Evolutionary conservation across 257 asterid genomes (phyloP), one percentile per base, ranked within the genome.

Genomic region (Scutellaria minor): DNA sequence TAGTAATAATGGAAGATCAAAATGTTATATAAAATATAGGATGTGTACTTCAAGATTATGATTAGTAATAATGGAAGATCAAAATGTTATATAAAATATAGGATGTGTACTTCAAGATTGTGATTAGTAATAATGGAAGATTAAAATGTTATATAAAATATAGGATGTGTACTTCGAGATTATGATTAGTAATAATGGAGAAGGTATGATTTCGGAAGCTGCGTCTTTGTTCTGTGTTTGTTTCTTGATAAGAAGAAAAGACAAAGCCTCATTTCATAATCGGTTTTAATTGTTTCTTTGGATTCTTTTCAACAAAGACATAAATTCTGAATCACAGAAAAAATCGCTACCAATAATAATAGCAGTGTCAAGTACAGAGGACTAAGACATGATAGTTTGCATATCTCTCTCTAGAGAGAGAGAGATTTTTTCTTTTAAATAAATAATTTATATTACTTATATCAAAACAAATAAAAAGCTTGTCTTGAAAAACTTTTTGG

Each of bases 321-420:
- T 59, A 81, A 84, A 79, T 81, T 83, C 84, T 76, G 75, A 75
- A 67, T 70, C 82, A 73, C 69, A 78, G 83, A 71, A 76, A 75
- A 60, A 78, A 66, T 11, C 65, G 71, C 59, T 74, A 76, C 66
- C 77, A 67, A 68, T 76, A 56, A 63, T 62, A 67, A 68, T 71
- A 37, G 60, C 77, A 59, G 63, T 40, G 45, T 69, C 53, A 46
- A 79, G 78, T 76, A 76, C 81, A 64, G 9, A 9, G 56, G 74
- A 64, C 75, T 47, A 68, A 76, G 83, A 81, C 85, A 79, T 79
- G 62, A 68, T 77, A 73, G 74, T 82, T 79, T 80, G 46, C 73
- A 75, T 75, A 71, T 81, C 79, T 15, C 72, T 79, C 74, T 51
- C 63, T 70, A 27, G 35, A 3, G 35, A 31, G 37, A 31, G 37